Evolutionary conservation across 2,329 filamentous ascomycete genomes (phyloP).

Genomic region (Nannizziopsis arthrosporioides): DNA sequence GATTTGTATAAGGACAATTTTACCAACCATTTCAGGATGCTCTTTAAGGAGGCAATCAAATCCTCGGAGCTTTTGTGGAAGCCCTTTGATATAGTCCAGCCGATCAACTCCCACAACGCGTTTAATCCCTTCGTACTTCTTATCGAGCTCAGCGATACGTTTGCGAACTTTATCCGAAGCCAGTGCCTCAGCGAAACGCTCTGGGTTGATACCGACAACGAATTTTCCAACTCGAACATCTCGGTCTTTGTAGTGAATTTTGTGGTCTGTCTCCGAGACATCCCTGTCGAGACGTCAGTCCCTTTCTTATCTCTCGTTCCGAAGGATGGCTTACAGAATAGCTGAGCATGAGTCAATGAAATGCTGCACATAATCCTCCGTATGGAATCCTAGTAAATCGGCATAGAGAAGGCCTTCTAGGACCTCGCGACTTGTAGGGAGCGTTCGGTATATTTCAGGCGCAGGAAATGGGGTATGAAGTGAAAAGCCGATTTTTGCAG

Average conservation of each 20-base stretch:
- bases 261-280: constrained; percentile 68
- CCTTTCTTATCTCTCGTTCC: constrained; percentile 40
- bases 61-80: constrained; percentile 85
- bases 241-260: constrained; percentile 72
- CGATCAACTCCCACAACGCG: constrained; percentile 90
- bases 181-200: constrained; percentile 74
- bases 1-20: constrained; percentile 88
- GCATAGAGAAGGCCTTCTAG: constrained; percentile 79
- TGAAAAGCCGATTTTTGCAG: constrained; percentile 81
- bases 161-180: constrained; percentile 57
- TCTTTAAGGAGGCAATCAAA: constrained; percentile 85
- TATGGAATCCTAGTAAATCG: constrained; percentile 91
- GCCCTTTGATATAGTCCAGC: constrained; percentile 79
- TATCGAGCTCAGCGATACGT: constrained; percentile 58
- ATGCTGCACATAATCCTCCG: constrained; percentile 86
- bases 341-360: constrained; percentile 89
- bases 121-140: constrained; percentile 74
- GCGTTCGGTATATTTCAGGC: constrained; percentile 83
- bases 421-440: constrained; percentile 79
- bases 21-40: constrained; percentile 82
- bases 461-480: constrained; percentile 90
- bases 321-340: constrained; percentile 48
- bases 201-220: constrained; percentile 88
- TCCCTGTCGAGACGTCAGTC: constrained; percentile 59
- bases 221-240: constrained; percentile 80